Conservation (phyloP, 2,329 filamentous ascomycete species). For the Ophiostoma novo-ulmi region DNA sequence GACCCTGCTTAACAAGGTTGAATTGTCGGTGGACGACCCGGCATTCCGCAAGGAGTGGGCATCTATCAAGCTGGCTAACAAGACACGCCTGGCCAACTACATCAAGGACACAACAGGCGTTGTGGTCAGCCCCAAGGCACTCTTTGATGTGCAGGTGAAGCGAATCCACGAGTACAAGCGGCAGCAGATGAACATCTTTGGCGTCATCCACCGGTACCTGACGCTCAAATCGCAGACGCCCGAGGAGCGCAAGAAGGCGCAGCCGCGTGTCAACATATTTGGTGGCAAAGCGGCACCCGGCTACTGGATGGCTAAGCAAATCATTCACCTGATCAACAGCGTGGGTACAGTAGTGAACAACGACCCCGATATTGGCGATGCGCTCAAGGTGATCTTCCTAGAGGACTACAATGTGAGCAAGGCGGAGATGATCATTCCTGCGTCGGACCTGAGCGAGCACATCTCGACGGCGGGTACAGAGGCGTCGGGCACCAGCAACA, state of each 20-base stretch:
- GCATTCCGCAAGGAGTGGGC: slow-evolving; percentile 91
- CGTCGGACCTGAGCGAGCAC: slow-evolving; percentile 94
- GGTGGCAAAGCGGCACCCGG: slow-evolving; percentile 96
- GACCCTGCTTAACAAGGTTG: slow-evolving; percentile 78
- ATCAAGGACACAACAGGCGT: slow-evolving; percentile 79
- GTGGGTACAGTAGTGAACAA: slow-evolving; percentile 88
- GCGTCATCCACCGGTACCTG: slow-evolving; percentile 91
- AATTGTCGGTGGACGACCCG: slow-evolving; percentile 77
- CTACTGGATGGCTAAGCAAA: slow-evolving; percentile 99
- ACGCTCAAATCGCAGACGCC: slow-evolving; percentile 78
- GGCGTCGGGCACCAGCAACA: slow-evolving; percentile 85
- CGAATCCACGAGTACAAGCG: slow-evolving; percentile 99
- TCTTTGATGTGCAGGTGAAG: slow-evolving; percentile 98
- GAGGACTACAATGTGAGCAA: slow-evolving; percentile 99
- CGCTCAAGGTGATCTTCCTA: slow-evolving; percentile 94
- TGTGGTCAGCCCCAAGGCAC: slow-evolving; percentile 75
- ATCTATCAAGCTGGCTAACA: slow-evolving; percentile 95
- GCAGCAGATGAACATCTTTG: slow-evolving; percentile 98
- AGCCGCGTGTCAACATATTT: slow-evolving; percentile 89
- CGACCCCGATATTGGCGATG: slow-evolving; percentile 83
- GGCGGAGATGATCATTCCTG: slow-evolving; percentile 91
- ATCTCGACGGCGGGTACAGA: slow-evolving; percentile 98
- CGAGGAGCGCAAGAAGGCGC: slow-evolving; percentile 79
- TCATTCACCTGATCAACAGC: slow-evolving; percentile 93
- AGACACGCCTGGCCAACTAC: slow-evolving; percentile 82